These are phyloP conservation scores for Cunninghamia lanceolata DNA, from an alignment of 75 land plant genomes.

Conservation along the genomic window DNA sequence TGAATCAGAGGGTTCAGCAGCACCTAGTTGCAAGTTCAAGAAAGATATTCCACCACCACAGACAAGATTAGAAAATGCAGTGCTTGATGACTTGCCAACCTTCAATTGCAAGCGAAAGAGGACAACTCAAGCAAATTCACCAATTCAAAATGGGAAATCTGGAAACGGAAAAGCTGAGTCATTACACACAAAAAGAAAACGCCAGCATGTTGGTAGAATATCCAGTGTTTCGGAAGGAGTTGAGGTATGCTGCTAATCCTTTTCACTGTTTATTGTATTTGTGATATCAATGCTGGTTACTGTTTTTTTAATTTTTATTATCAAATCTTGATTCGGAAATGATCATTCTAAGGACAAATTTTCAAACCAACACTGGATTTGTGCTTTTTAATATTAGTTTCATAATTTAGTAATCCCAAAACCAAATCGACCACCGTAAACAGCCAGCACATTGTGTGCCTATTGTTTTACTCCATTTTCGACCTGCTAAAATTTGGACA, in stretches of 20 bases:
- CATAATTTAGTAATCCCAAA: too few species aligned
- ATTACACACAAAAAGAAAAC: neutral
- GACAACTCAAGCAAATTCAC: neutral
- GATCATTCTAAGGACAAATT: too few species aligned
- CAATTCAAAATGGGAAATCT: neutral
- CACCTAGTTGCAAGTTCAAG: neutral
- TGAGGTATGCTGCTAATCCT: slow-evolving; percentile 3
- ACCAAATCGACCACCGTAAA: too few species aligned
- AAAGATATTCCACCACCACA: neutral
- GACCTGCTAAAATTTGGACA: too few species aligned
- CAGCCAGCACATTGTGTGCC: too few species aligned
- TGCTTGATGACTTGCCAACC: neutral
- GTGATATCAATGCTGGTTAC: too few species aligned
- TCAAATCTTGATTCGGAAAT: too few species aligned
- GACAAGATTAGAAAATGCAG: neutral
- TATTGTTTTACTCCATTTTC: too few species aligned
- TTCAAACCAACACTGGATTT: too few species aligned
- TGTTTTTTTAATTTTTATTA: too few species aligned
- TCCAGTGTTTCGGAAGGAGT: neutral
- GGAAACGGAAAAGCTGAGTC: neutral
- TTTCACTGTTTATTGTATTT: neutral
- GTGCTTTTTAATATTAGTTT: too few species aligned
- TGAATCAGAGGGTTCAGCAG: neutral
- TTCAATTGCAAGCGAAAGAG: neutral
- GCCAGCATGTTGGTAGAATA: neutral